These are phyloP conservation scores for Sporothrix protearum DNA, from an alignment of 2,329 filamentous ascomycete species.

Conservation along the genomic window DNA sequence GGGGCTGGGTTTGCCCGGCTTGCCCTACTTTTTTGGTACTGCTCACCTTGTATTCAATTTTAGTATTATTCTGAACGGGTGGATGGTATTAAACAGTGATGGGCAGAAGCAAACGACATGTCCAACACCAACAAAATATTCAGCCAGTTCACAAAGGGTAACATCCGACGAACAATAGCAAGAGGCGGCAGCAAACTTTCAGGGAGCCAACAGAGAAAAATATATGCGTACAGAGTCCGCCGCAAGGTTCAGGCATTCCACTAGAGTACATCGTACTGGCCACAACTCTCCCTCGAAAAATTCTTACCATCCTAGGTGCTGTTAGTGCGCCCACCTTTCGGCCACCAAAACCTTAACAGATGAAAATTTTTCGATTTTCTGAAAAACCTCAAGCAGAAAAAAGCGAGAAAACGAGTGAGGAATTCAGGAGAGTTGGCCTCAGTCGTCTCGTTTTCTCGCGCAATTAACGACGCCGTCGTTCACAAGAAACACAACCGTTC, in stretches of 20 bases:
- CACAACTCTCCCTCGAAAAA: too few relatives aligned
- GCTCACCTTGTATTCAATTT: background rate
- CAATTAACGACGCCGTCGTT: too few relatives aligned
- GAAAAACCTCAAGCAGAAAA: too few relatives aligned
- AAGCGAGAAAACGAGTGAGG: too few relatives aligned
- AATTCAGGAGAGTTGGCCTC: too few relatives aligned
- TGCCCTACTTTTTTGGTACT: conserved; percentile 9
- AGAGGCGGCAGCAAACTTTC: background rate
- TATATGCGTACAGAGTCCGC: background rate
- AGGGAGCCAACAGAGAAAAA: background rate
- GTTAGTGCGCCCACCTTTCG: too few relatives aligned
- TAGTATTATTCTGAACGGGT: background rate
- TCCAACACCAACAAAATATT: background rate
- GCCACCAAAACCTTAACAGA: too few relatives aligned
- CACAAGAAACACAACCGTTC: too few relatives aligned
- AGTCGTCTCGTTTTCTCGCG: too few relatives aligned
- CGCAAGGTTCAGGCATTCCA: background rate
- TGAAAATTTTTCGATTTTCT: too few relatives aligned
- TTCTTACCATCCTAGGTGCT: too few relatives aligned
- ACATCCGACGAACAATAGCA: conserved; percentile 1
- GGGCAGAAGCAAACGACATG: background rate
- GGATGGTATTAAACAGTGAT: background rate
- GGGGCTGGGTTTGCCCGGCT: background rate
- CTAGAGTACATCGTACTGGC: too few relatives aligned
- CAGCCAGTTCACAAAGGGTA: background rate